Percentiles rank a stretch among this genome's conserved stretches.
Conservation (phyloP, 495 filamentous ascomycete species). For the Penicillium bialowiezense region DNA sequence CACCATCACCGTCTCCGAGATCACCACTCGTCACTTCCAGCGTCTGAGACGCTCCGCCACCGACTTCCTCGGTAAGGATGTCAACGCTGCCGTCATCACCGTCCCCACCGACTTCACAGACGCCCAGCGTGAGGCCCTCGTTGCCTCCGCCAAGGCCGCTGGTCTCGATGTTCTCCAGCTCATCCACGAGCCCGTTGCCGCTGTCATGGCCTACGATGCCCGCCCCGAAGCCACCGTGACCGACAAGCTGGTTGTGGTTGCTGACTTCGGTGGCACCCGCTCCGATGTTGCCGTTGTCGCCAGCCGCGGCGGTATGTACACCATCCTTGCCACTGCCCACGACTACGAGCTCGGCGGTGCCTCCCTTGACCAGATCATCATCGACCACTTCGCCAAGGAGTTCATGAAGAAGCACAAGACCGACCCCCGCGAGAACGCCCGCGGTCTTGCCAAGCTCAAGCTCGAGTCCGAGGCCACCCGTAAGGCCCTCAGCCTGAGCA, state of each 20-base stretch:
- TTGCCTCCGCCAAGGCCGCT: constrained; percentile 72
- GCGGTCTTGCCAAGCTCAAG: constrained; percentile 86
- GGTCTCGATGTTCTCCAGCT: constrained; percentile 88
- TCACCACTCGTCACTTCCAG: constrained; percentile 81
- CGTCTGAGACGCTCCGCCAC: constrained; percentile 80
- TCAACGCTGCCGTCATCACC: constrained; percentile 89
- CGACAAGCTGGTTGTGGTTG: constrained; percentile 90
- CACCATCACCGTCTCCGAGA: constrained; percentile 75
- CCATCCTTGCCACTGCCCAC: constrained; percentile 86
- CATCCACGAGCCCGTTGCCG: constrained; percentile 89
- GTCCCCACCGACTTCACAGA: constrained; percentile 92
- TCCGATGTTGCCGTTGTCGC: constrained; percentile 90
- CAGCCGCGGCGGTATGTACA: constrained; percentile 93
- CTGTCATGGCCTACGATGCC: constrained; percentile 88
- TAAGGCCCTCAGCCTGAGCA: constrained; percentile 83
- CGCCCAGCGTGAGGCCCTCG: constrained; percentile 76
- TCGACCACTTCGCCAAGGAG: constrained; percentile 97
- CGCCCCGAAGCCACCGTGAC: constrained; percentile 67
- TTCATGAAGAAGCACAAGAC: constrained; percentile 92
- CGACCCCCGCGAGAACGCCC: constrained; percentile 78
- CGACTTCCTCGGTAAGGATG: constrained; percentile 86
- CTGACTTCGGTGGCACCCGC: constrained; percentile 87
- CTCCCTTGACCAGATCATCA: constrained; percentile 81
- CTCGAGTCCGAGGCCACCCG: constrained; percentile 86
- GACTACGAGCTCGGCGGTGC: constrained; percentile 87